These are phyloP conservation scores for Pseudogymnoascus destructans DNA, from an alignment of 2,329 filamentous ascomycete species.

Conservation along the genomic window DNA sequence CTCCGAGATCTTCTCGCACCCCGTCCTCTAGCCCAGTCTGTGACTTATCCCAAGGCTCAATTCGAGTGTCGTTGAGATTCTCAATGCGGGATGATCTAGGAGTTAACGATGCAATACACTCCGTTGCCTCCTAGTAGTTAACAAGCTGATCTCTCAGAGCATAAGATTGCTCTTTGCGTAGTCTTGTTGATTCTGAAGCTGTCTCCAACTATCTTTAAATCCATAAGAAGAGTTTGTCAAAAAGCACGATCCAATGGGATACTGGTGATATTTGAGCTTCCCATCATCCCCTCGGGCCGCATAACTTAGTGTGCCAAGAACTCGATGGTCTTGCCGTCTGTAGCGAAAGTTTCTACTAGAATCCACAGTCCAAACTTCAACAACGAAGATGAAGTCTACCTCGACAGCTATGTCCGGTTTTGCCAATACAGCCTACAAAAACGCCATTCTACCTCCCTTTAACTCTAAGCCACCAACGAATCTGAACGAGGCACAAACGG, in stretches of 20 bases:
- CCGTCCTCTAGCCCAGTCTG: neutral
- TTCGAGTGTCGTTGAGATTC: neutral
- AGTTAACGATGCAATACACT: neutral
- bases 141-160: neutral
- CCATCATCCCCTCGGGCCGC: constrained; percentile 12
- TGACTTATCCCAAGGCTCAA: neutral
- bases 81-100: neutral
- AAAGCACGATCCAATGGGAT: constrained; percentile 4
- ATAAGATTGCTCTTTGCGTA: neutral
- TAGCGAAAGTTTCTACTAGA: constrained; percentile 15
- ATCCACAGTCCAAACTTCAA: neutral
- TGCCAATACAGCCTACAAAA: neutral
- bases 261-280: constrained; percentile 15
- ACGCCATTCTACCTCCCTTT: neutral
- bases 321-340: constrained; percentile 15
- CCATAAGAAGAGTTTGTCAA: neutral
- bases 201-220: neutral
- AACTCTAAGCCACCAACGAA: neutral
- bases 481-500: neutral
- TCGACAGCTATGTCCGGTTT: neutral
- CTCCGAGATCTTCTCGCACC: neutral
- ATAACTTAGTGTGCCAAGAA: constrained; percentile 15
- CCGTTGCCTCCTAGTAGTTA: neutral
- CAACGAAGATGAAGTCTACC: neutral
- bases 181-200: neutral